Base-by-base conservation (phyloP, 768 basidiomycete genomes). In the Cantharellus cinnabarinus region DNA sequence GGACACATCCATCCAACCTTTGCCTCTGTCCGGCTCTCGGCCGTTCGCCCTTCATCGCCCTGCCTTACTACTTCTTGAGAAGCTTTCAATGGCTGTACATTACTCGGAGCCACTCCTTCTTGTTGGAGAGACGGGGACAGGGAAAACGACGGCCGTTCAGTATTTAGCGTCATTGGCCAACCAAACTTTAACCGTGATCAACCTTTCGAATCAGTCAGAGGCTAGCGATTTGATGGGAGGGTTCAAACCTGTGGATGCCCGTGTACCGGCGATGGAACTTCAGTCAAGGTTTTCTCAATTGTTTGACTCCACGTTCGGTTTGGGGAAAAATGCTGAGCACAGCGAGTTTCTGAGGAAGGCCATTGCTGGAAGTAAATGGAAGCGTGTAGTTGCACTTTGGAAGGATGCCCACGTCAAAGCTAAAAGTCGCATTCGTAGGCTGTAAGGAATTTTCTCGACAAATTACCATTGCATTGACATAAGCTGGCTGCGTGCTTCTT, bases 101-200 rank as follows among this genome's bases (percentile, higher is more conserved):
- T 73, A 84, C 52, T 70, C 71, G 10, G 95, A 99, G 66, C 90
- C 95, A 3, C 74, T 93, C 3, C 76, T 99, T 4, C 76, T 99
- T 35, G 90, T 91, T 0, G 95, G 95, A 52, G 95, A 99, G 73
- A 99, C 95, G 2, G 95, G 95, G n/a, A 99, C 95, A 1, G 95
- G 95, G 10, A 99, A 99, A 71, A 99, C 95, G 0, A 93, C 91
- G 57, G 78, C 81, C 20, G 79, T 99, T 14, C 86, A 90, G 2
- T 81, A 95, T 65, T 75, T 98, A 39, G 84, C 95, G 5, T 76
- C 81, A 2, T 69, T 86, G n/a, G 76, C 95, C 38, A 77, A 76
- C 4, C 78, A 79, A 5, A 80, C 82, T 0, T 76, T 99, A 41
- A 77, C 89, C 58, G 89, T 91, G 0, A 77, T 99, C 60, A 99